These are phyloP conservation scores for Evernia prunastri DNA, from an alignment of 495 filamentous ascomycete species.

Conservation along the genomic window DNA sequence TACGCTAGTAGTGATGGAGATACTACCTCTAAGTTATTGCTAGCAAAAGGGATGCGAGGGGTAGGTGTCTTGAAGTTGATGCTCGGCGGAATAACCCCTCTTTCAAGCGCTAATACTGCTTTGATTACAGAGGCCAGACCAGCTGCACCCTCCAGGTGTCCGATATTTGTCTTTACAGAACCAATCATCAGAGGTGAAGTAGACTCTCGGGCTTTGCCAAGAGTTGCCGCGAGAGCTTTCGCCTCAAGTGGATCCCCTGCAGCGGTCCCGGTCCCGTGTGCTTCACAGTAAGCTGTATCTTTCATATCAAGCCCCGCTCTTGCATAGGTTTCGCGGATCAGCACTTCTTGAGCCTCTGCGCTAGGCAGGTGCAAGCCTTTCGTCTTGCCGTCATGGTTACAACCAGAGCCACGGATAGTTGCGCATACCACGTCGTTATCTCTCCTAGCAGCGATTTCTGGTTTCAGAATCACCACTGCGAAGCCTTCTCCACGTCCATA, in stretches of 20 bases:
- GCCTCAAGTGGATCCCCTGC: constrained; percentile 47
- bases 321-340: constrained; percentile 40
- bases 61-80: constrained; percentile 41
- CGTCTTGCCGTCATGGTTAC: constrained; percentile 49
- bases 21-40: background rate
- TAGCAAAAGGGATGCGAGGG: constrained; percentile 24
- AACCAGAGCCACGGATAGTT: constrained; percentile 21
- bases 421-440: constrained; percentile 42
- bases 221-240: constrained; percentile 25
- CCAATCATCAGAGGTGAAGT: constrained; percentile 35
- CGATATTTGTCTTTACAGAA: constrained; percentile 52
- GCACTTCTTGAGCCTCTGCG: constrained; percentile 30
- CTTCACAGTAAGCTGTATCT: constrained; percentile 40
- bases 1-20: background rate
- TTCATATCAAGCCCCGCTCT: constrained; percentile 31
- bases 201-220: constrained; percentile 7
- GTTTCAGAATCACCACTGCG: constrained; percentile 38
- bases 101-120: constrained; percentile 42
- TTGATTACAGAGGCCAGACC: constrained; percentile 51
- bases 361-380: constrained; percentile 40
- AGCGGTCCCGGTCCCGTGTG: constrained; percentile 48
- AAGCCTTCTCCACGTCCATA: constrained; percentile 44
- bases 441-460: constrained; percentile 32
- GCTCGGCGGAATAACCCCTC: constrained; percentile 44
- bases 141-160: constrained; percentile 46